These are phyloP conservation scores for Ogataea philodendri DNA, from an alignment of 805 yeast species.

Conservation along the genomic window DNA sequence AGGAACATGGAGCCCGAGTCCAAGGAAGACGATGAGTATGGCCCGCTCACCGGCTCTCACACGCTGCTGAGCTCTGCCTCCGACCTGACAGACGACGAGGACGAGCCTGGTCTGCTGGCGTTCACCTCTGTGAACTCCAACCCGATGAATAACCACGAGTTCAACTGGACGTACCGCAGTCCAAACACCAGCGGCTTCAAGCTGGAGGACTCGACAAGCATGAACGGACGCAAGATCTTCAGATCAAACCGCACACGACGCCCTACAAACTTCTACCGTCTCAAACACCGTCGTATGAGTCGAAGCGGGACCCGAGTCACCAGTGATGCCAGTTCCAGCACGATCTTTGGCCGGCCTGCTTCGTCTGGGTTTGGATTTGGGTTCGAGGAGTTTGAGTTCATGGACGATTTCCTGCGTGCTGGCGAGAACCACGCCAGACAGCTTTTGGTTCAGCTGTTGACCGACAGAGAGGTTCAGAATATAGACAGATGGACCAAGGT, in stretches of 20 bases:
- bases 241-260: constrained; percentile 25
- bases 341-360: constrained; percentile 12
- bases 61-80: constrained; percentile 13
- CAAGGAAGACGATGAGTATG: constrained; percentile 12
- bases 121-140: constrained; percentile 34
- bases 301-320: constrained; percentile 35
- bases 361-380: constrained; percentile 25
- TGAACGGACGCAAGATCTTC: constrained; percentile 15
- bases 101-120: constrained; percentile 31
- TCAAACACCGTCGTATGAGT: constrained; percentile 50
- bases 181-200: constrained; percentile 19
- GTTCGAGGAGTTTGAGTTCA: constrained; percentile 30
- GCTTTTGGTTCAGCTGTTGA: constrained; percentile 56
- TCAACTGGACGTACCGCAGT: constrained; percentile 29
- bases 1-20: constrained; percentile 1
- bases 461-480: constrained; percentile 55
- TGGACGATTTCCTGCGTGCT: constrained; percentile 34
- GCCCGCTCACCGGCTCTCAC: constrained; percentile 14
- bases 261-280: constrained; percentile 22
- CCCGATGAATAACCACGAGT: constrained; percentile 35
- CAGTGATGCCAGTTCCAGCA: constrained; percentile 16
- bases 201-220: constrained; percentile 17
- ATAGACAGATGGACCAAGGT: constrained; percentile 58
- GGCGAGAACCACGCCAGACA: constrained; percentile 46
- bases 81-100: constrained; percentile 24